Base-by-base conservation (phyloP, 2,329 filamentous ascomycete species). In the Fusarium chuoi region DNA sequence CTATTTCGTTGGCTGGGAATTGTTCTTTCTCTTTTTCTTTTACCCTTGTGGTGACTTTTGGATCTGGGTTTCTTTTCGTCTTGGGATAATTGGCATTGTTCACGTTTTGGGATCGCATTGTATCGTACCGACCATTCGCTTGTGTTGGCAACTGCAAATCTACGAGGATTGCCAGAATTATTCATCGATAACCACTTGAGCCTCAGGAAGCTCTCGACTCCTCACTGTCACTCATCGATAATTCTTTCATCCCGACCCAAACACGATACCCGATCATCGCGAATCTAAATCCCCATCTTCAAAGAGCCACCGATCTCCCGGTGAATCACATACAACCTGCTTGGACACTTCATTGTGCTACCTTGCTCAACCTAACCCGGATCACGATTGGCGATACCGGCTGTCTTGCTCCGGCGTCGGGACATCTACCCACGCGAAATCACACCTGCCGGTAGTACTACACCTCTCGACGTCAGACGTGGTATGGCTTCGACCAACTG, bases 401-500 rank as follows among this genome's bases (percentile, higher is more conserved):
- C 57, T 70, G 59, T 62, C 60, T 68, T 65, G 63, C 60, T 60
- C 64, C 35, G 49, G 36, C 58, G 39, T 72, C 57, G 60, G 75
- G 59, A 75, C 65, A 54, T 41, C 36, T 33, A 28, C 26, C 54
- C 44, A 68, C 64, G 58, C 70, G 63, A 65, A 60, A 45, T 55
- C 45, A 49, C 62, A 52, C 61, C 57, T 59, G 30, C 24, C 22
- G 36, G 66, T 75, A 64, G 65, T 66, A 77, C 74, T 49, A 35
- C 61, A 48, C 46, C 46, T 39, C 39, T 65, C 44, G 33, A 73
- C 49, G 54, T 68, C 57, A 63, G 56, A 66, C 65, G 65, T 78
- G 77, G 75, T 75, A 78, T 78, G 77, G 70, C 71, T 71, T 75
- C 57, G 68, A 60, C 55, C 44, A 56, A 63, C 61, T 78, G 58